Percentiles rank a stretch among this genome's conserved stretches.
These are phyloP conservation scores for Craspedostauros australis DNA, from an alignment of 108 stramenopile species.

Conservation along the genomic window DNA sequence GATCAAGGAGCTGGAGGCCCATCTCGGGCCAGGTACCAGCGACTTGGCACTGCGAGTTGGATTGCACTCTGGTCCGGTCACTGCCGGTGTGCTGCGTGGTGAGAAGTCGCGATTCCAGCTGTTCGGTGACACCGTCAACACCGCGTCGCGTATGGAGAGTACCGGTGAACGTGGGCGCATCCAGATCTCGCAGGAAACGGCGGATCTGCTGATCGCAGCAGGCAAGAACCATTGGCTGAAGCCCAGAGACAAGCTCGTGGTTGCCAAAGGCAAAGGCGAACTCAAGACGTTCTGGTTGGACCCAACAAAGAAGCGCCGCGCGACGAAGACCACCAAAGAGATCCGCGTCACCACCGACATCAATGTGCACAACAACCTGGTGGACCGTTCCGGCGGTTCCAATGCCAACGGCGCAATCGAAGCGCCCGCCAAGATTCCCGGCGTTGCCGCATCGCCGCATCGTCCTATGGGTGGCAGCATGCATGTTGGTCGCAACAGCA, in stretches of 20 bases:
- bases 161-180: conserved; percentile 34
- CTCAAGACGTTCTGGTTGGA: conserved; percentile 55
- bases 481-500: too few species aligned
- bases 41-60: conserved; percentile 43
- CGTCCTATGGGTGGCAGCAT: too few species aligned
- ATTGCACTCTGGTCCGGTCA: conserved; percentile 48
- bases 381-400: too few species aligned
- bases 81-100: conserved; percentile 54
- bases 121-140: conserved; percentile 70
- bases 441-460: background rate
- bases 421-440: background rate
- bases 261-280: conserved; percentile 58
- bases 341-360: background rate
- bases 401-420: too few species aligned
- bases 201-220: conserved; percentile 27
- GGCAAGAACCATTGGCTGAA: conserved; percentile 42
- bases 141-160: conserved; percentile 42
- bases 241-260: conserved; percentile 28
- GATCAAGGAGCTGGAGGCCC: conserved; percentile 9
- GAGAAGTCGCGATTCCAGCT: conserved; percentile 52
- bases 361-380: background rate
- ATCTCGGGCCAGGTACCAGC: conserved; percentile 23
- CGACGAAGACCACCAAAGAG: conserved; percentile 1
- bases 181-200: conserved; percentile 50
- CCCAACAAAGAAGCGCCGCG: conserved; percentile 17